A percentile compares a stretch with the other conserved stretches of the same genome.
Evolutionary conservation across 2,329 filamentous ascomycete species (phyloP).

Genomic region (Cladorrhinum sp.): DNA sequence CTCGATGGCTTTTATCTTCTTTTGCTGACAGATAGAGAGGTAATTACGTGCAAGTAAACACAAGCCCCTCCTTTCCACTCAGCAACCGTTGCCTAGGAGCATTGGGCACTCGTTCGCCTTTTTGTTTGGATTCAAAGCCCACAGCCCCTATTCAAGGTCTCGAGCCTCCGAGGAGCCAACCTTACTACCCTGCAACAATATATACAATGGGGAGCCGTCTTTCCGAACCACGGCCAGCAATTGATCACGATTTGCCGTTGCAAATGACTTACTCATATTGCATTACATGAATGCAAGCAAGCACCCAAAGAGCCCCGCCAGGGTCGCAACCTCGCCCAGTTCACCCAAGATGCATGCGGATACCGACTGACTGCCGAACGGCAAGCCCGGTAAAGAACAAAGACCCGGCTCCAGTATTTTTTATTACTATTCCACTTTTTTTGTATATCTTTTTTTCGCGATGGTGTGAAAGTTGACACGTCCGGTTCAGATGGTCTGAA

Average conservation of each 20-base stretch:
- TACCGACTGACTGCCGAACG: neutral
- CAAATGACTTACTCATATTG: neutral
- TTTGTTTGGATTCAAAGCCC: neutral
- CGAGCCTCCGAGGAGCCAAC: neutral
- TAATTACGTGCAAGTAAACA: neutral
- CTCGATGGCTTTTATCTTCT: too few species aligned
- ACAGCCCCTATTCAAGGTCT: neutral
- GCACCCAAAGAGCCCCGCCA: neutral
- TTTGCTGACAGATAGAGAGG: neutral
- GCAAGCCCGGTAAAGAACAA: neutral
- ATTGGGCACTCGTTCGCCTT: neutral
- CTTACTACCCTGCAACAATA: neutral
- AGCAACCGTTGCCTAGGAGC: neutral
- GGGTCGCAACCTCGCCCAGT: neutral
- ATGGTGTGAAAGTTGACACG: neutral
- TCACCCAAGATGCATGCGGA: neutral
- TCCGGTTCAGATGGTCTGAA: too few species aligned
- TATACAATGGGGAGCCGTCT: neutral
- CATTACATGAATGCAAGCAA: neutral
- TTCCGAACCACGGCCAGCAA: neutral
- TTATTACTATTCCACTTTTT: neutral
- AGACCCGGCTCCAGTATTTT: too few species aligned
- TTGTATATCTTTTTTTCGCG: neutral
- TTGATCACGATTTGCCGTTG: neutral
- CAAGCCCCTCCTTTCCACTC: neutral